These are phyloP conservation scores for Trypanosoma platydactyli DNA, from an alignment of 208 protist genomes.

Conservation along the genomic window DNA sequence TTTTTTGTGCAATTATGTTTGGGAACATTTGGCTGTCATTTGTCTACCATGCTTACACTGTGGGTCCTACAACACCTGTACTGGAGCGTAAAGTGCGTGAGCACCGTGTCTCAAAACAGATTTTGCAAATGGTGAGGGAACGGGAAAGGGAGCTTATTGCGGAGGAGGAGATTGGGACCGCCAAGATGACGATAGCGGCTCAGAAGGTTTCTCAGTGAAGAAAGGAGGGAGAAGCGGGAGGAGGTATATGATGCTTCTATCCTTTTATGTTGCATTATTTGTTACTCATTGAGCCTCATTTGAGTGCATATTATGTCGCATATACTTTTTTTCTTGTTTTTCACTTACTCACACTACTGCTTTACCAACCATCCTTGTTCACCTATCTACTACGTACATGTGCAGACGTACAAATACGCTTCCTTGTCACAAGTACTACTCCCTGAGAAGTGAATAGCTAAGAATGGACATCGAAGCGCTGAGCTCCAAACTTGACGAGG, in stretches of 20 bases:
- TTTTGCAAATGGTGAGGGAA: slow-evolving; percentile 91
- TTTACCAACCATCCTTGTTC: not conserved
- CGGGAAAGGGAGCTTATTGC: slow-evolving; percentile 71
- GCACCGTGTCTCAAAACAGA: slow-evolving; percentile 88
- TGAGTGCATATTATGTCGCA: too few species aligned
- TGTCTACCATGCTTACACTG: slow-evolving; percentile 89
- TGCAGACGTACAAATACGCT: not conserved
- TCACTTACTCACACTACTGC: slow-evolving; percentile 1
- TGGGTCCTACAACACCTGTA: slow-evolving; percentile 82
- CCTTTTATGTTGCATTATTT: not conserved
- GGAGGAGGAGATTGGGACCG: slow-evolving; percentile 63
- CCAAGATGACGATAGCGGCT: slow-evolving; percentile 55
- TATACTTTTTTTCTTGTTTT: slow-evolving; percentile 2
- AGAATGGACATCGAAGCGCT: slow-evolving; percentile 17
- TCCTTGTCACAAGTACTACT: not conserved
- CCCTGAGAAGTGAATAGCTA: not conserved
- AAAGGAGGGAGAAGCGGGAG: not conserved
- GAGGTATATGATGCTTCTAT: not conserved
- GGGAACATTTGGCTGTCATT: slow-evolving; percentile 87
- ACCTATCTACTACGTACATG: not conserved
- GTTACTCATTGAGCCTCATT: too few species aligned
- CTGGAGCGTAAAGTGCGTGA: slow-evolving; percentile 89
- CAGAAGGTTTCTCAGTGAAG: slow-evolving; percentile 40
- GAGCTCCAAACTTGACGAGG: slow-evolving; percentile 21
- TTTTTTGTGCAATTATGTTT: slow-evolving; percentile 71